Evolutionary conservation across 345 rosid species (phyloP), one percentile per base, ranked within the genome.

Genomic region (Brassica nigra): DNA sequence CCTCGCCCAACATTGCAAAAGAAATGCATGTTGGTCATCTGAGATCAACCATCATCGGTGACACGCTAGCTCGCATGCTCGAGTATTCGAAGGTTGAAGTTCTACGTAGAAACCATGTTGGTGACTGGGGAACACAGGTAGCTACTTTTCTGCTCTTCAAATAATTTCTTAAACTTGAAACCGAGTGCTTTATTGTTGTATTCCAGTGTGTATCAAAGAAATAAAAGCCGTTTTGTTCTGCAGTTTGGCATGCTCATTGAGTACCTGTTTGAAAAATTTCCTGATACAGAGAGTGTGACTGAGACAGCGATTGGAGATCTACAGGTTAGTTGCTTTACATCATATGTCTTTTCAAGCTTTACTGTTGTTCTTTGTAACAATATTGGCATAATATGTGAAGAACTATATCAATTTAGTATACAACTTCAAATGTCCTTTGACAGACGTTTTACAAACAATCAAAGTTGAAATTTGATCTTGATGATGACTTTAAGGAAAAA

Each of bases 71-170:
- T 20, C 94, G 97, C 39, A 88, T 95, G 94, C 96, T 95, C 71
- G 97, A 95, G 78, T 95, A 80, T 84, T 93, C 99, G 4, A 87
- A 91, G 6, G 96, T 90, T 78, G 91, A 91, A 49, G 98, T 95
- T 78, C 91, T 95, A 42, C 92, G 99, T 18, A 86, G 99, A 70
- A 95, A 95, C 85, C 99, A 95, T 88, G 99, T 95, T 84, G 99
- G 99, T 78, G 99, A 95, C 64, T 95, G 99, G 99, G 99, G 99
- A 66, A 95, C 99, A 71, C 99, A 95, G 96, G 99, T 95, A 79
- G 58, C 44, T 79, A n/a, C 61, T 55, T 82, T 69, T 33, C 57
- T 62, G 44, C 70, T 73, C 65, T 68, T 73, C 47, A 27, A 72
- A 77, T 39, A 14, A 14, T 57, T 62, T 39, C 1, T 42, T 63